phyloP scores from a whole-genome alignment of 2,329 filamentous ascomycete species.

The Falciphora oryzae region DNA sequence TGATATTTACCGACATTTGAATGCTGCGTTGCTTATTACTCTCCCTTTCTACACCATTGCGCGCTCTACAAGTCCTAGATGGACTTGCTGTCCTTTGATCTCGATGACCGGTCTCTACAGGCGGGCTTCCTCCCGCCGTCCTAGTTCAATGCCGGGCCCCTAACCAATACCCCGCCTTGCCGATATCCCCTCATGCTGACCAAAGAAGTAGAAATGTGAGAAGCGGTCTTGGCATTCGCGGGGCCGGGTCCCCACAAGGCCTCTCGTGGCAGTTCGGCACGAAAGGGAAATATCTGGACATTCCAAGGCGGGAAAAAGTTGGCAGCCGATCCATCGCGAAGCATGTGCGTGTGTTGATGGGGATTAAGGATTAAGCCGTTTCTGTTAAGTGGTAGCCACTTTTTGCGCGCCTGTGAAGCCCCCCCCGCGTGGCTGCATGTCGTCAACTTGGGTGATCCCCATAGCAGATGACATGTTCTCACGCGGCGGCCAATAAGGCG shows the following conservation, averaged over 20 bases:
- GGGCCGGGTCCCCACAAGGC: background rate
- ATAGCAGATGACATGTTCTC: background rate
- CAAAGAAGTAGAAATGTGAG: background rate
- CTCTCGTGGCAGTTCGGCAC: background rate
- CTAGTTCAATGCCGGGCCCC: background rate
- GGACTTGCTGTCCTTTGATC: background rate
- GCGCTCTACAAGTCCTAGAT: background rate
- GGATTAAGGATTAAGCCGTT: background rate
- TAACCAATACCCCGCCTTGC: background rate
- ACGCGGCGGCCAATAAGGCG: background rate
- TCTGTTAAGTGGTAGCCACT: background rate
- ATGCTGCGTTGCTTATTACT: background rate
- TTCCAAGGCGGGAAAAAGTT: background rate
- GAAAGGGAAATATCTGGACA: background rate
- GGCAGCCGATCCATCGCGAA: background rate
- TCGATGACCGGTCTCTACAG: background rate
- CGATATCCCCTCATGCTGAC: background rate
- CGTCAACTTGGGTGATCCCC: too few relatives aligned
- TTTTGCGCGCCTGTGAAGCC: too few relatives aligned
- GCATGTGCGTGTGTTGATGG: background rate
- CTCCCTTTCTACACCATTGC: background rate
- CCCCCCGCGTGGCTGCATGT: too few relatives aligned
- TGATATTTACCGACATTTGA: too few relatives aligned
- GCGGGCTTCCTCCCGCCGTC: background rate
- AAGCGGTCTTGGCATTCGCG: background rate